phyloP scores from a whole-genome alignment of 805 yeast genomes.

The Candida nitratophila region DNA sequence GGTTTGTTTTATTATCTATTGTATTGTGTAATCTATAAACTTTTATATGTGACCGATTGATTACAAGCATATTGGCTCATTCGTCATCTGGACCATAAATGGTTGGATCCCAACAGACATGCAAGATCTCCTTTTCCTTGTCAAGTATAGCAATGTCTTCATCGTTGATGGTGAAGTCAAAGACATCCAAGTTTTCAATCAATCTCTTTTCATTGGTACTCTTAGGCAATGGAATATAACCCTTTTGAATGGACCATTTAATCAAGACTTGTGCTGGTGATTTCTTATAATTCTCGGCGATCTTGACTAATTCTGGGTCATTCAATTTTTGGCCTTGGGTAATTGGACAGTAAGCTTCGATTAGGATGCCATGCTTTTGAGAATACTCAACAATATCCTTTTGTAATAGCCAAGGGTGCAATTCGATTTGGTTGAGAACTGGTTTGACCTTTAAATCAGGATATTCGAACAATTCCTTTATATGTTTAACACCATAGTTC shows the following conservation, averaged over 20 bases:
- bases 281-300: constrained; percentile 42
- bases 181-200: constrained; percentile 32
- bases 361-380: constrained; percentile 35
- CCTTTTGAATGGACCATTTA: constrained; percentile 63
- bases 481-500: constrained; percentile 50
- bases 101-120: constrained; percentile 17
- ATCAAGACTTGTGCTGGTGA: constrained; percentile 54
- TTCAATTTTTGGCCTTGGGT: constrained; percentile 43
- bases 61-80: no score
- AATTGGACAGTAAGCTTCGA: constrained; percentile 62
- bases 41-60: no score
- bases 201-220: constrained; percentile 29
- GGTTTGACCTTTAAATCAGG: constrained; percentile 36
- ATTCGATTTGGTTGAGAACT: constrained; percentile 43
- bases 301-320: constrained; percentile 34
- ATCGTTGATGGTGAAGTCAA: constrained; percentile 32
- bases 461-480: constrained; percentile 45
- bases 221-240: constrained; percentile 40
- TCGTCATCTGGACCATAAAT: no score
- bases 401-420: constrained; percentile 44
- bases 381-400: constrained; percentile 37
- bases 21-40: no score
- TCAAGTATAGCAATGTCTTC: constrained; percentile 30
- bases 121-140: constrained; percentile 27
- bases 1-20: no score